Evolutionary conservation across 345 rosid species (phyloP).

Genomic region (Triadica sebifera): DNA sequence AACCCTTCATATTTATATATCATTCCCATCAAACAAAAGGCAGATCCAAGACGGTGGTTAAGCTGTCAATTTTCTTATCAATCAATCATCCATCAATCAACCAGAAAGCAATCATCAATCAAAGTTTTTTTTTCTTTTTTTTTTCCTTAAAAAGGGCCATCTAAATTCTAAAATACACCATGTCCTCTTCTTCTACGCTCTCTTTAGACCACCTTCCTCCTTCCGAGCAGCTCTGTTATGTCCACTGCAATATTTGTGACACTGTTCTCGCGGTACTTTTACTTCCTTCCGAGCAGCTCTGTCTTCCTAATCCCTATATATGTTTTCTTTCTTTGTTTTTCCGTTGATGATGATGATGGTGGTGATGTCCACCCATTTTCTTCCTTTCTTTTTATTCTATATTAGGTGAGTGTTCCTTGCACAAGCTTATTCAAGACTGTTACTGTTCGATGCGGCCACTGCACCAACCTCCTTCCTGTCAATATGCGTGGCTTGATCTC

Average conservation of each 20-base stretch:
- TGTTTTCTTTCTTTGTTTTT: neutral
- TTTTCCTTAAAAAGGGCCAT: neutral
- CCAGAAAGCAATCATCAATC: conserved; percentile 22
- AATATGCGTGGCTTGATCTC: conserved; percentile 68
- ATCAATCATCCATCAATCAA: conserved; percentile 27
- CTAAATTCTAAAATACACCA: conserved; percentile 21
- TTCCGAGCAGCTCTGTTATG: conserved; percentile 95
- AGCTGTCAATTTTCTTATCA: conserved; percentile 52
- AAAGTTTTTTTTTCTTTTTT: neutral
- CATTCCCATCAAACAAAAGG: conserved; percentile 21
- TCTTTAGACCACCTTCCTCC: conserved; percentile 38
- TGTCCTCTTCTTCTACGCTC: conserved; percentile 41
- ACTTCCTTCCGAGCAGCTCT: neutral
- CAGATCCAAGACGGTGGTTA: conserved; percentile 53
- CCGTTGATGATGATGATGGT: neutral
- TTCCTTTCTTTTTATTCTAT: too few relatives aligned
- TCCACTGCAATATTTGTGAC: conserved; percentile 95
- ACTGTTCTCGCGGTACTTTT: conserved; percentile 80
- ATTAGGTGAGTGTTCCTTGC: conserved; percentile 93
- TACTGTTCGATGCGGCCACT: conserved; percentile 95
- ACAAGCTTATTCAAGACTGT: conserved; percentile 95
- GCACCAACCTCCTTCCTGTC: conserved; percentile 87
- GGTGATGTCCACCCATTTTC: too few relatives aligned
- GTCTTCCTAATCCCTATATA: too few relatives aligned
- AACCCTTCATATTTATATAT: conserved; percentile 13